phyloP scores from a whole-genome alignment of 2,329 filamentous ascomycete species.

The Xylariomycetidae sp. region DNA sequence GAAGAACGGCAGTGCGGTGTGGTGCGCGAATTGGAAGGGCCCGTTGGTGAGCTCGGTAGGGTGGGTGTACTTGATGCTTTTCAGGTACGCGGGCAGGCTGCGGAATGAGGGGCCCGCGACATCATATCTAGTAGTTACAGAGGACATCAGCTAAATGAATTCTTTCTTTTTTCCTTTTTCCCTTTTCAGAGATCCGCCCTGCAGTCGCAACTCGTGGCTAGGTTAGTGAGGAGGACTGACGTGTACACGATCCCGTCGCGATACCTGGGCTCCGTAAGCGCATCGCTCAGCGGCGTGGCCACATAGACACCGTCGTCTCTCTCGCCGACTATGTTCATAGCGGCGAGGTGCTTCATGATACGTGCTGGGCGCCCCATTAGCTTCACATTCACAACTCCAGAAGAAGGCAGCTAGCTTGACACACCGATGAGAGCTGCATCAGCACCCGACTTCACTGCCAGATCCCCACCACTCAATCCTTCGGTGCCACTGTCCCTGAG shows the following conservation, averaged over 20 bases:
- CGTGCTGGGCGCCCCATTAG: slow-evolving; percentile 16
- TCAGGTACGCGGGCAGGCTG: slow-evolving; percentile 28
- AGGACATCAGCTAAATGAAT: too few species aligned
- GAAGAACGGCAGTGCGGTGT: slow-evolving; percentile 30
- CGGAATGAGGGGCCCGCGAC: slow-evolving; percentile 28
- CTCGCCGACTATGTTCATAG: slow-evolving; percentile 31
- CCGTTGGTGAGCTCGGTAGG: slow-evolving; percentile 25
- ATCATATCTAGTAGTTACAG: slow-evolving; percentile 29
- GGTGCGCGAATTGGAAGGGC: slow-evolving; percentile 32
- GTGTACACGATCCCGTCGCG: slow-evolving; percentile 29
- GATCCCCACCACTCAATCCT: slow-evolving; percentile 18
- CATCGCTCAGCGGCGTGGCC: slow-evolving; percentile 26
- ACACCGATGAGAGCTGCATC: slow-evolving; percentile 18
- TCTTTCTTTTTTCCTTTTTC: too few species aligned
- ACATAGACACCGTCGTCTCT: slow-evolving; percentile 20
- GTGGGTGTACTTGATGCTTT: slow-evolving; percentile 23
- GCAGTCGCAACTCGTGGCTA: too few species aligned
- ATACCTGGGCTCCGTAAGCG: slow-evolving; percentile 29
- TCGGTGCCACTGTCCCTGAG: slow-evolving; percentile 21
- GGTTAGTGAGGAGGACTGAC: too few species aligned
- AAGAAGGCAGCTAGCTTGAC: background rate
- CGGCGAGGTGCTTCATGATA: slow-evolving; percentile 31
- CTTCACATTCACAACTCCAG: too few species aligned
- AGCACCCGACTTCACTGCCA: slow-evolving; percentile 27
- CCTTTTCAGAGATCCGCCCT: too few species aligned